Conservation (phyloP, 768 basidiomycete genomes). For the Rhodosporidiobolus sp. region DNA sequence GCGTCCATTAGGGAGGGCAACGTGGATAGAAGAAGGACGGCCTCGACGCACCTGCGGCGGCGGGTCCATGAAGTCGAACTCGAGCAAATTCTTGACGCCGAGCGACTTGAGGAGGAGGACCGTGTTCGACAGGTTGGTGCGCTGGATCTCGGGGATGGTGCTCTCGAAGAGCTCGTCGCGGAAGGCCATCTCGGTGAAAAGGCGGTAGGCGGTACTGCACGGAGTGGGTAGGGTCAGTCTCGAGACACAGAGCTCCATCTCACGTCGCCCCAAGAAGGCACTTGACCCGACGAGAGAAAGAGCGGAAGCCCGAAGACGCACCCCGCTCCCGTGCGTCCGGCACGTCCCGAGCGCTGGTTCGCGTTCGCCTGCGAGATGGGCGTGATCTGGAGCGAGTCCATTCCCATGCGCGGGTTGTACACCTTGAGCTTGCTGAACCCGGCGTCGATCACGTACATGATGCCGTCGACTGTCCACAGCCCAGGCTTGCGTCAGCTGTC, state of each 20-base stretch:
- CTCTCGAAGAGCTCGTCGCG: constrained; percentile 92
- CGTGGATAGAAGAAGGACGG: background rate
- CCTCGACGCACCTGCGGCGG: constrained; percentile 72
- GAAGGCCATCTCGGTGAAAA: constrained; percentile 96
- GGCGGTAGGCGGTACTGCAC: constrained; percentile 84
- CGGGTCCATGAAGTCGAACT: constrained; percentile 99
- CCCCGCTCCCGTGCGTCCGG: constrained; percentile 94
- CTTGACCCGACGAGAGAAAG: no score
- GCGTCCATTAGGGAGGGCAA: background rate
- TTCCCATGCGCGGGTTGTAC: constrained; percentile 97
- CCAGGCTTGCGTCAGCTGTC: constrained; percentile 5
- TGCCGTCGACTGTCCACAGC: constrained; percentile 81
- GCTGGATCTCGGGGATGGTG: constrained; percentile 97
- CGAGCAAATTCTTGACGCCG: constrained; percentile 92
- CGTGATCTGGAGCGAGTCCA: constrained; percentile 98
- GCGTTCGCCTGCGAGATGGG: constrained; percentile 99
- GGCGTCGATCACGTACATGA: constrained; percentile 91
- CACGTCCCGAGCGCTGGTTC: constrained; percentile 90
- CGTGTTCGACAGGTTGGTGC: constrained; percentile 96
- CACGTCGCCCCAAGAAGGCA: no score
- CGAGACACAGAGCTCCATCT: no score
- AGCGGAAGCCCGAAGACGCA: constrained; percentile 50
- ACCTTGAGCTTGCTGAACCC: constrained; percentile 98
- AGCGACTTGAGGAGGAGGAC: constrained; percentile 90
- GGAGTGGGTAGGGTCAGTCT: background rate